Base-by-base conservation (phyloP, 2,329 filamentous ascomycete genomes). In the Talaromyces sp. region DNA sequence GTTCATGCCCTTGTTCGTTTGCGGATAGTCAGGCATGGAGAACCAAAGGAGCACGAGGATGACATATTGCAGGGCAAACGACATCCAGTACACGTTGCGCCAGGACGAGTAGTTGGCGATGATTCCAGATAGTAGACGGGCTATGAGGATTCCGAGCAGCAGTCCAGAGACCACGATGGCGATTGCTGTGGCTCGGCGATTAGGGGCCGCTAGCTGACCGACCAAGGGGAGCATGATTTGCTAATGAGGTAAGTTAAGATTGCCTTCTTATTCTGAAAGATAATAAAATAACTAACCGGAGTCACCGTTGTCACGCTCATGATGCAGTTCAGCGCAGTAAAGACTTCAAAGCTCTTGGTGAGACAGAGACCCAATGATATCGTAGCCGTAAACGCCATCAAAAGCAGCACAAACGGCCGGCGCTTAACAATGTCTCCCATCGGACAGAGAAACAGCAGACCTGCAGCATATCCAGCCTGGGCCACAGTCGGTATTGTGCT, bases 21-120 rank as follows among this genome's bases (percentile, higher is more conserved):
- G 82, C 0, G 90, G 91, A 66, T 95, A 95, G 71, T 93, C 89
- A 0, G 90, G 90, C 87, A 95, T 88, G 73, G 87, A 90, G 52
- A 86, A 71, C 78, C 85, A 93, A 6, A 93, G 82, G 0, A 88
- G 75, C 7, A 78, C 65, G 60, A 88, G 83, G 64, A 93, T 87
- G 9, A 85, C 69, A 67, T 85, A 88, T 73, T 95, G 91, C 0
- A 90, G 77, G 0, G 81, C 90, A 5, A 93, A 83, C 0, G 88
- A 84, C 63, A 93, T 79, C 89, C 89, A 93, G 78, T 92, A 95
- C 8, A 93, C 86, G 62, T 84, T 85, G 27, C 91, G 82, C 91
- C 91, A 95, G 64, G 82, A 81, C 0, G 86, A 87, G 69, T 85
- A 92, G 67, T 91, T 85, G 0, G 90, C 85, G 30, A 93, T 81